Conservation (phyloP, 805 yeast genomes). For the Saccharomycopsis babjevae region DNA sequence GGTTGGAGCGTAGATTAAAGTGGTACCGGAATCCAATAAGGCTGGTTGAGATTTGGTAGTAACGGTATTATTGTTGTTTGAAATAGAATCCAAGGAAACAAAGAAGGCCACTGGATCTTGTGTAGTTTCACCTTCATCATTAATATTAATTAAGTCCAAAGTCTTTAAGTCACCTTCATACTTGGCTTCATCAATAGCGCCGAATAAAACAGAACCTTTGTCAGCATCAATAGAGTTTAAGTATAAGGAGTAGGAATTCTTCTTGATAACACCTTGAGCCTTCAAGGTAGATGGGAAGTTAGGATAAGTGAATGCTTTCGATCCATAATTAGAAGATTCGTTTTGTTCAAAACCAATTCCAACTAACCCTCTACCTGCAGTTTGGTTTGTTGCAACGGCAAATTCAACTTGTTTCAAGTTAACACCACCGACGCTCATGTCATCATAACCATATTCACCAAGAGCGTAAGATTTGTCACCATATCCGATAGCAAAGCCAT, state of each 20-base stretch:
- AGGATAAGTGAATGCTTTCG: constrained; percentile 38
- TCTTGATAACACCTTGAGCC: constrained; percentile 31
- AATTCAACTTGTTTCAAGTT: constrained; percentile 6
- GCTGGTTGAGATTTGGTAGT: constrained; percentile 26
- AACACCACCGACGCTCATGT: constrained; percentile 15
- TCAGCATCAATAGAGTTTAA: constrained; percentile 35
- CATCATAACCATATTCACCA: constrained; percentile 34
- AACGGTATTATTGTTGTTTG: constrained; percentile 21
- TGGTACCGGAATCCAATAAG: constrained; percentile 36
- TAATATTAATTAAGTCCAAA: constrained; percentile 41
- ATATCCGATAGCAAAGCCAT: constrained; percentile 32
- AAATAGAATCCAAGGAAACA: constrained; percentile 22
- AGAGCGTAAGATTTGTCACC: constrained; percentile 38
- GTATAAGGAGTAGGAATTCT: constrained; percentile 51
- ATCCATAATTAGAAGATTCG: constrained; percentile 38
- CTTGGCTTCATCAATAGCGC: constrained; percentile 60
- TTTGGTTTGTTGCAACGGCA: constrained; percentile 14
- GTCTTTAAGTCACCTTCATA: constrained; percentile 42
- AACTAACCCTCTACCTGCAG: constrained; percentile 34
- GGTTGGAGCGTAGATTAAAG: constrained; percentile 36
- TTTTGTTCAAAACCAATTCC: constrained; percentile 64
- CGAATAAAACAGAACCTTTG: constrained; percentile 52
- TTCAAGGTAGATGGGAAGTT: constrained; percentile 27
- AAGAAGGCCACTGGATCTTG: constrained; percentile 41
- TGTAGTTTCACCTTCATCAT: constrained; percentile 24